Base-by-base conservation (phyloP, 2,329 filamentous ascomycete species). In the Colletotrichum tropicicola region DNA sequence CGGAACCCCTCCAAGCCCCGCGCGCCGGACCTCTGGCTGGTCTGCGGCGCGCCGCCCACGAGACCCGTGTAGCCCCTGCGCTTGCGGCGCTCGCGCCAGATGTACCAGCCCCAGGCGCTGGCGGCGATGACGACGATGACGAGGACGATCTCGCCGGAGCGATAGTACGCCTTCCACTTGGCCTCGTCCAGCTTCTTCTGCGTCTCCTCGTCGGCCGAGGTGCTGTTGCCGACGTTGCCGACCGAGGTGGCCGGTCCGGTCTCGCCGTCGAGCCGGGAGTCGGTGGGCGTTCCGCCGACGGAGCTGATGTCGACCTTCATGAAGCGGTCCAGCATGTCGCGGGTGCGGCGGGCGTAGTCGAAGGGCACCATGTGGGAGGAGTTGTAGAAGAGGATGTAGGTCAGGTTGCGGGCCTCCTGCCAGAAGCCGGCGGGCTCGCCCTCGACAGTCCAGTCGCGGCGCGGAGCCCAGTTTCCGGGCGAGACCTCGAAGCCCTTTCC, bases 341-440 rank as follows among this genome's bases (percentile, higher is more conserved):
- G 89, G 19, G 90, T 92, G 66, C 94, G 91, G 49, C 93, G 89
- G 1, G 95, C 91, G 71, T 92, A 92, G 78, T 99, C 95, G 73
- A 96, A 98, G 1, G 96, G 97, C 1, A 99, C 96, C 96, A 99
- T 99, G 78, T 99, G 96, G 52, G 92, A 97, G 15, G 93, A 90
- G 77, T 99, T 97, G 83, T 97, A 93, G 80, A 98, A 97, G 41
- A 97, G 85, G 30, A 99, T 90, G 74, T 99, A 99, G 1, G 96
- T 98, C 66, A 99, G 81, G 79, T 99, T 99, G 69, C 97, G 90
- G 2, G 96, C 95, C 75, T 94, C 89, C 78, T 99, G 97, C 84
- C 95, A 99, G 74, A 97, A 93, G 23, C 96, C 96, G 4, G 94
- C 94, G 2, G 88, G 81, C 70, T 97, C 88, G 66, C 91, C 92